Conservation (phyloP, 257 asterid species). For the Buddleja alternifolia region DNA sequence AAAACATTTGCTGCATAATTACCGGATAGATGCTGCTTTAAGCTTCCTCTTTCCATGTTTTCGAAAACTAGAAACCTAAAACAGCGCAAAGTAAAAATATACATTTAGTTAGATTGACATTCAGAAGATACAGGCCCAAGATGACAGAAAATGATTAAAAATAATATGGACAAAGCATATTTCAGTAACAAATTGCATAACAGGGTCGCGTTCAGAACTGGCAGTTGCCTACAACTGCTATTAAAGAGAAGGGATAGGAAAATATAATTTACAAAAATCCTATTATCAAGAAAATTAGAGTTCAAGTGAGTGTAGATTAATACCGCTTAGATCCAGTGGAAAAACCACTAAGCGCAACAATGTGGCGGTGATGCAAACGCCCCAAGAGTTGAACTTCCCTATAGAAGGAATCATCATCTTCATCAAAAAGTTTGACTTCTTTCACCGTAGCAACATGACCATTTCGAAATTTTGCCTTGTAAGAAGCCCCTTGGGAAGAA, state of each 20-base stretch:
- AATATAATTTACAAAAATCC: not conserved
- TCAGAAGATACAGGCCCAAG: not conserved
- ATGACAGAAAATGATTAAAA: no score
- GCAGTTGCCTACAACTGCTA: no score
- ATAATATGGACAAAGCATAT: no score
- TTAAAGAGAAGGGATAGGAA: no score
- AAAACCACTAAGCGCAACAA: constrained; percentile 72
- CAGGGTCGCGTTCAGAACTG: no score
- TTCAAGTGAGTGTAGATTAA: constrained; percentile 13
- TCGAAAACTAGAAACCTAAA: constrained; percentile 79
- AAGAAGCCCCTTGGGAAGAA: constrained; percentile 51
- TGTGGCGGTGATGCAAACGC: constrained; percentile 88
- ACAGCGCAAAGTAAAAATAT: not conserved
- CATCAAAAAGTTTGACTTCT: constrained; percentile 51
- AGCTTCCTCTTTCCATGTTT: constrained; percentile 74
- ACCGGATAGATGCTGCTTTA: constrained; percentile 84
- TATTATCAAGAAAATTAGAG: not conserved
- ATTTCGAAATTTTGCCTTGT: constrained; percentile 70
- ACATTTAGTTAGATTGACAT: not conserved
- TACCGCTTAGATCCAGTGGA: constrained; percentile 74
- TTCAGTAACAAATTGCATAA: no score
- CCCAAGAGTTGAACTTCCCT: constrained; percentile 64
- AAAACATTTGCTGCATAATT: constrained; percentile 28
- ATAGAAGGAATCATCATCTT: constrained; percentile 60
- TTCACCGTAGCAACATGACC: constrained; percentile 62